Evolutionary conservation across 495 filamentous ascomycete species (phyloP).

Genomic region (Penicillium subrubescens): DNA sequence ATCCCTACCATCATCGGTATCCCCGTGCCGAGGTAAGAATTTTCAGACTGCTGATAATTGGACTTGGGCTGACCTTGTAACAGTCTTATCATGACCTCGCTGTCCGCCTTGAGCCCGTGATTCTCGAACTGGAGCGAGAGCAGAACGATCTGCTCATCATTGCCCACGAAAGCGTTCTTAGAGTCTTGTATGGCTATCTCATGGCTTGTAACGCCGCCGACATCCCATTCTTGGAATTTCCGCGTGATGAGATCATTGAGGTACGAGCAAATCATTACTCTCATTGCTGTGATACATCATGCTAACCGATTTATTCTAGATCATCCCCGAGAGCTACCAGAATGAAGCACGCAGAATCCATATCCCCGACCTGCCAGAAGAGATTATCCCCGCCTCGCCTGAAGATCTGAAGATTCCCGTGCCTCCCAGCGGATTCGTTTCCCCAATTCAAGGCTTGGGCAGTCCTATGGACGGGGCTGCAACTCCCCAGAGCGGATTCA

Average conservation of each 20-base stretch:
- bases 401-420: conserved; percentile 86
- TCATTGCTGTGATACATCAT: conserved; percentile 11
- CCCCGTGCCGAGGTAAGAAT: conserved; percentile 83
- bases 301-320: conserved; percentile 48
- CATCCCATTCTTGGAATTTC: conserved; percentile 92
- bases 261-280: conserved; percentile 36
- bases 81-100: conserved; percentile 98
- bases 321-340: conserved; percentile 95
- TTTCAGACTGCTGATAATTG: not conserved
- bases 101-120: conserved; percentile 97
- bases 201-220: conserved; percentile 98
- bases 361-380: conserved; percentile 64
- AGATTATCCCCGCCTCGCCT: conserved; percentile 71
- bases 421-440: conserved; percentile 57
- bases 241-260: conserved; percentile 96
- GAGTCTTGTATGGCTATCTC: conserved; percentile 94
- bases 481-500: conserved; percentile 46
- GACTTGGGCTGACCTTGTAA: conserved; percentile 15
- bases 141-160: conserved; percentile 97
- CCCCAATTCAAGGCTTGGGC: conserved; percentile 51
- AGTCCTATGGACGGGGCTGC: conserved; percentile 44
- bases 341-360: conserved; percentile 89
- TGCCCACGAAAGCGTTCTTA: conserved; percentile 93
- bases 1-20: conserved; percentile 97
- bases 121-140: conserved; percentile 95